phyloP scores from a whole-genome alignment of 768 basidiomycete species.

The Pleurotus cornucopiae region DNA sequence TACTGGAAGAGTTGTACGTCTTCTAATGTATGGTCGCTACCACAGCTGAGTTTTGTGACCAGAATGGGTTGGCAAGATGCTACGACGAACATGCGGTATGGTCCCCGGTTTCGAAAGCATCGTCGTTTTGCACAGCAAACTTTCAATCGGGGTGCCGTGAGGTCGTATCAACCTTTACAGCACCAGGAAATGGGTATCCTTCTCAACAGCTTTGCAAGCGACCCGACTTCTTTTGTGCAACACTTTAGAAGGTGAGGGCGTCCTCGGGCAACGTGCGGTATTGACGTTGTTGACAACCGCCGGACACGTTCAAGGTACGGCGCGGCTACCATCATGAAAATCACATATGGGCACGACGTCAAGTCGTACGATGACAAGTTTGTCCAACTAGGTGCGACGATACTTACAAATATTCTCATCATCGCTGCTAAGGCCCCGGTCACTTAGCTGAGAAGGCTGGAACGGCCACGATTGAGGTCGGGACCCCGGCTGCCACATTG shows the following conservation, averaged over 20 bases:
- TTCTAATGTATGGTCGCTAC: background rate
- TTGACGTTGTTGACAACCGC: background rate
- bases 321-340: conserved; percentile 42
- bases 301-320: conserved; percentile 29
- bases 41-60: background rate
- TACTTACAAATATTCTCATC: no score
- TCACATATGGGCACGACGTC: conserved; percentile 45
- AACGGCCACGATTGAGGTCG: conserved; percentile 40
- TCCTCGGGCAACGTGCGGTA: background rate
- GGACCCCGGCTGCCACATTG: conserved; percentile 40
- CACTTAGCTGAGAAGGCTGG: conserved; percentile 39
- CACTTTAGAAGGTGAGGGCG: conserved; percentile 37
- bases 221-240: conserved; percentile 33
- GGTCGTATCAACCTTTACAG: conserved; percentile 36
- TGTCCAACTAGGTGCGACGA: conserved; percentile 34
- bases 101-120: conserved; percentile 48
- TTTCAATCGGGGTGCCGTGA: conserved; percentile 41
- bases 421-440: no score
- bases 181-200: conserved; percentile 37
- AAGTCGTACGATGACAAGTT: conserved; percentile 39
- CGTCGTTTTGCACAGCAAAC: conserved; percentile 45
- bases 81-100: conserved; percentile 14
- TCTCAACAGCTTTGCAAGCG: conserved; percentile 32
- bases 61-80: conserved; percentile 10
- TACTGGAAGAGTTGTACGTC: conserved; percentile 43